Evolutionary conservation across 2,329 filamentous ascomycete genomes (phyloP).

Genomic region (Talaromyces atroroseus): DNA sequence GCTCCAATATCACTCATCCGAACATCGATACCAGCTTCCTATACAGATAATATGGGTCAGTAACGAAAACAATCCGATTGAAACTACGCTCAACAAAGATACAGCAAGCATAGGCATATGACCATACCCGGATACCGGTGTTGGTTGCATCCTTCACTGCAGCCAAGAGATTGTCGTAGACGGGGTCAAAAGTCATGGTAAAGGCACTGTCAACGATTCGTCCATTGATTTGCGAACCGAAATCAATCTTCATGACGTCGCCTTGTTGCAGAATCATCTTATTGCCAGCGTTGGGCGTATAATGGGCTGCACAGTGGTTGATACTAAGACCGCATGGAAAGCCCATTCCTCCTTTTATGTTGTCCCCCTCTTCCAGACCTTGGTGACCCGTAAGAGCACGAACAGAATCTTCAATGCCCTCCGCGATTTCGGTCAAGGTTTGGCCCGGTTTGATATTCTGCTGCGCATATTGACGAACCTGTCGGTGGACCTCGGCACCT

Average conservation of each 20-base stretch:
- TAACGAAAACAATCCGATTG: background rate
- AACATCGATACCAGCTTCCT: slow-evolving; percentile 87
- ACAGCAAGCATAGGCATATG: slow-evolving; percentile 14
- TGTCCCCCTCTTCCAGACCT: slow-evolving; percentile 72
- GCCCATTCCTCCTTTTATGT: slow-evolving; percentile 72
- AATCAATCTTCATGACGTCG: slow-evolving; percentile 70
- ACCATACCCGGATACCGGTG: slow-evolving; percentile 61
- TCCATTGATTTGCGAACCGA: slow-evolving; percentile 66
- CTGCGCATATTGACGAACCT: slow-evolving; percentile 78
- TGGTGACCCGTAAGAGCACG: slow-evolving; percentile 70
- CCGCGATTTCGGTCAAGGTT: slow-evolving; percentile 72
- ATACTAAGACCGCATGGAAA: slow-evolving; percentile 81
- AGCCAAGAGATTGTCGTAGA: slow-evolving; percentile 61
- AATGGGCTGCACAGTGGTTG: slow-evolving; percentile 82
- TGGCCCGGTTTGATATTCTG: slow-evolving; percentile 76
- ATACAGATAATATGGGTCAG: slow-evolving; percentile 13
- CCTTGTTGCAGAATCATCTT: slow-evolving; percentile 62
- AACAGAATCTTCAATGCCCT: slow-evolving; percentile 81
- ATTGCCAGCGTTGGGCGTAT: slow-evolving; percentile 81
- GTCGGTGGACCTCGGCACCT: slow-evolving; percentile 81
- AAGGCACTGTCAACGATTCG: slow-evolving; percentile 68
- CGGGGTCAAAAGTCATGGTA: slow-evolving; percentile 62
- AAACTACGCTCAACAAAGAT: background rate
- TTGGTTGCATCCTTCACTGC: slow-evolving; percentile 66
- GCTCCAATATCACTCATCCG: slow-evolving; percentile 80